Conservation (phyloP, 202 grass and related monocot genomes). For the Carex sylvatica region DNA sequence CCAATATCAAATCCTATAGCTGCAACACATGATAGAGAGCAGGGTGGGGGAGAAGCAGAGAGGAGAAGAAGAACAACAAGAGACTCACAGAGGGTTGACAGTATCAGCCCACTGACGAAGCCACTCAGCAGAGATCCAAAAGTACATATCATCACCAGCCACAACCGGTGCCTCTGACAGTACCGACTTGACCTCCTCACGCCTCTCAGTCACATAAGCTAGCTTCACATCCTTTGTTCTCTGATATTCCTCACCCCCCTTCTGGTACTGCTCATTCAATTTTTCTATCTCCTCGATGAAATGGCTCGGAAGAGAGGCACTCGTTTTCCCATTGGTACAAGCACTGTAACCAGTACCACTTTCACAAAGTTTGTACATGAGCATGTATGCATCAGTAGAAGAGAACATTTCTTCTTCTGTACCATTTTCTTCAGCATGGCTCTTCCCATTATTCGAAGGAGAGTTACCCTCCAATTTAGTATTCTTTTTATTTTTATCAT, state of each 20-base stretch:
- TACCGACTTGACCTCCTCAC: constrained; percentile 83
- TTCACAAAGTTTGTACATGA: constrained; percentile 77
- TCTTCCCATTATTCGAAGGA: constrained; percentile 36
- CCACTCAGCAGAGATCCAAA: constrained; percentile 97
- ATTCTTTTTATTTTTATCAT: constrained; percentile 27
- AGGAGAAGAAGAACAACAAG: neutral
- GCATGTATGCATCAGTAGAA: constrained; percentile 97
- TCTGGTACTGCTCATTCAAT: constrained; percentile 57
- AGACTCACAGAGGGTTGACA: constrained; percentile 75
- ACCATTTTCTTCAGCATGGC: constrained; percentile 22
- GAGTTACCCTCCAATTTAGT: neutral
- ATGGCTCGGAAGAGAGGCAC: constrained; percentile 50
- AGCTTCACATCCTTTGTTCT: constrained; percentile 63
- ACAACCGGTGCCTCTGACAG: constrained; percentile 61
- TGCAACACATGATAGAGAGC: no score
- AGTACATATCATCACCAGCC: constrained; percentile 66
- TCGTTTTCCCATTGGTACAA: constrained; percentile 29
- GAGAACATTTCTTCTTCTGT: constrained; percentile 56
- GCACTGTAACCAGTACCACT: constrained; percentile 29
- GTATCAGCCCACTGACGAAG: constrained; percentile 92
- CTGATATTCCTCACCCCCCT: constrained; percentile 68
- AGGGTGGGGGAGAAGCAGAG: neutral
- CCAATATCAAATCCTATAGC: neutral
- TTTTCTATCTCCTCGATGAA: constrained; percentile 62
- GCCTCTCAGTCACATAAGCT: constrained; percentile 59